A percentile compares a stretch with the other conserved stretches of the same genome.
Conservation (phyloP, 2,329 filamentous ascomycete species). For the Fusarium succisae region DNA sequence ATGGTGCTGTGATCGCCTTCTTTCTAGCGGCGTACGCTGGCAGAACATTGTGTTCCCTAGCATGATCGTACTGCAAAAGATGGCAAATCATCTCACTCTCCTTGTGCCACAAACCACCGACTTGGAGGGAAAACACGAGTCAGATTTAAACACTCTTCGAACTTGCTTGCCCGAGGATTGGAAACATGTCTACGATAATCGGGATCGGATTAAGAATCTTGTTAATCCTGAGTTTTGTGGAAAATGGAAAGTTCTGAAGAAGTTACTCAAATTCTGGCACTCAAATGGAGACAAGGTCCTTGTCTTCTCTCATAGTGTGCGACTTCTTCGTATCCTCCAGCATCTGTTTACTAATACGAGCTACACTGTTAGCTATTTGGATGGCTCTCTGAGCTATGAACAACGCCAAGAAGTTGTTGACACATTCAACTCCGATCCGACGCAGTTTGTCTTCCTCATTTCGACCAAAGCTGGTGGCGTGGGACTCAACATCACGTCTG, state of each 20-base stretch:
- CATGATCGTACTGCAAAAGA: conserved; percentile 83
- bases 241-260: conserved; percentile 93
- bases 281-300: conserved; percentile 91
- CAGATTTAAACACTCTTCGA: conserved; percentile 78
- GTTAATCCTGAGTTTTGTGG: conserved; percentile 93
- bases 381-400: conserved; percentile 84
- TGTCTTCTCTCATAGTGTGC: conserved; percentile 92
- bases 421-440: conserved; percentile 88
- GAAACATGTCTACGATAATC: conserved; percentile 75
- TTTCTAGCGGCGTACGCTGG: conserved; percentile 74
- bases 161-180: conserved; percentile 79
- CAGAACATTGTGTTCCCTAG: conserved; percentile 83
- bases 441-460: conserved; percentile 94
- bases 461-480: conserved; percentile 93
- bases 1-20: conserved; percentile 76
- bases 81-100: conserved; percentile 92
- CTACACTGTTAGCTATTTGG: conserved; percentile 91
- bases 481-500: conserved; percentile 94
- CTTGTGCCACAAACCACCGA: conserved; percentile 77
- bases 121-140: conserved; percentile 75
- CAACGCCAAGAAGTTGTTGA: conserved; percentile 85
- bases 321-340: conserved; percentile 83
- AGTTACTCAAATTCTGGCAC: conserved; percentile 90
- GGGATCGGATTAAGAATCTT: conserved; percentile 82
- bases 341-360: conserved; percentile 87